phyloP scores from a whole-genome alignment of 2,329 filamentous ascomycete species.

The Thielaviopsis populi region DNA sequence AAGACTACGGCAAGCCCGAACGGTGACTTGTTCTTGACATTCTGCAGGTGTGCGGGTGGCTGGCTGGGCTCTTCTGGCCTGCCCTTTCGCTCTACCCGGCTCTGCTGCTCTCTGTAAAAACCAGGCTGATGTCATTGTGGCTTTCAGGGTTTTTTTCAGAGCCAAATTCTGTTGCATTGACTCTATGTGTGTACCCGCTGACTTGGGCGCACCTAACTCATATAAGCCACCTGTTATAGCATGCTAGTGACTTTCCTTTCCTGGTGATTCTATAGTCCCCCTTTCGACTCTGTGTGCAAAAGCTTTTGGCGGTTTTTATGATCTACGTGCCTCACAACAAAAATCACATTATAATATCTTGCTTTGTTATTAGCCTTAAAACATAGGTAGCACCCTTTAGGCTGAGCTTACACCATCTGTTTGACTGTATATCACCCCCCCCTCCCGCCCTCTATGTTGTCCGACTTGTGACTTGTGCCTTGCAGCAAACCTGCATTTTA shows the following conservation, averaged over 20 bases:
- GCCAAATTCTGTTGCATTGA: neutral
- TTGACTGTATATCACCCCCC: neutral
- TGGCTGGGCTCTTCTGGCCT: neutral
- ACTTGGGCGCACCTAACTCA: neutral
- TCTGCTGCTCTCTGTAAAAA: neutral
- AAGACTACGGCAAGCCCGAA: neutral
- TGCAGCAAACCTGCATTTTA: neutral
- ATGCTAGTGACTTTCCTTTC: neutral
- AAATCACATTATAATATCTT: neutral
- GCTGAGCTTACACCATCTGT: neutral
- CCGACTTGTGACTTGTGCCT: slow-evolving; percentile 5
- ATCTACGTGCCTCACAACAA: neutral
- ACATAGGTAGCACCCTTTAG: neutral
- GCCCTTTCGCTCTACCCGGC: neutral
- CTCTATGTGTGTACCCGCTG: neutral
- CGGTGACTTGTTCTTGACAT: neutral
- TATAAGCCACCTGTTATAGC: neutral
- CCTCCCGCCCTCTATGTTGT: neutral
- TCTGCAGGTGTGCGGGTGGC: neutral
- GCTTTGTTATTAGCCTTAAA: neutral
- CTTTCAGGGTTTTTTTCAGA: neutral
- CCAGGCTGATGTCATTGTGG: slow-evolving; percentile 1
- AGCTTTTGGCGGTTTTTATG: neutral
- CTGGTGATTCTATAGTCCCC: neutral
- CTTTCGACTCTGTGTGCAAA: neutral